These are phyloP conservation scores for Citrus hindsii DNA, from an alignment of 345 rosid species.

Conservation along the genomic window DNA sequence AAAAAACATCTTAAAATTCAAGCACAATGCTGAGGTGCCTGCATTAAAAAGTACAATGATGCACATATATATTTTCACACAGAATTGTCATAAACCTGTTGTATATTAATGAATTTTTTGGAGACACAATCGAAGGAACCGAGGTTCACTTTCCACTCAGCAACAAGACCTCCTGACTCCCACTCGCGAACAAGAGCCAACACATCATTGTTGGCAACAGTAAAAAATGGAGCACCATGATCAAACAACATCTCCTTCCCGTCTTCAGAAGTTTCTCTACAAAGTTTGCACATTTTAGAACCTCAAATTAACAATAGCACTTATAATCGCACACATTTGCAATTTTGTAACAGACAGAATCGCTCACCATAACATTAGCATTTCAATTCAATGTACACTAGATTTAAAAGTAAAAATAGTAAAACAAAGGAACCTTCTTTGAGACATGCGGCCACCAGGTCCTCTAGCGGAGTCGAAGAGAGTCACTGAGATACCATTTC, in stretches of 20 bases:
- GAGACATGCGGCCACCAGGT: conserved; percentile 92
- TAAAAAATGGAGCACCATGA: conserved; percentile 84
- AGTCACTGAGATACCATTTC: conserved; percentile 67
- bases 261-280: conserved; percentile 61
- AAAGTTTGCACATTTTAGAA: not conserved
- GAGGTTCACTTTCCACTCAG: conserved; percentile 68
- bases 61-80: not conserved
- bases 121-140: conserved; percentile 54
- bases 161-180: conserved; percentile 66
- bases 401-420: not conserved
- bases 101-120: conserved; percentile 40
- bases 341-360: too few relatives aligned
- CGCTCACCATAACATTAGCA: not conserved
- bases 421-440: conserved; percentile 52
- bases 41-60: not conserved
- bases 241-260: conserved; percentile 73
- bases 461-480: conserved; percentile 79
- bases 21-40: not conserved
- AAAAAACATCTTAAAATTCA: not conserved
- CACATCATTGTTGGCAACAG: conserved; percentile 42
- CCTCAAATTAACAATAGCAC: not conserved
- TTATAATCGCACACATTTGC: too few relatives aligned
- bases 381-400: not conserved
- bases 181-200: conserved; percentile 58
- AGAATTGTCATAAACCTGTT: conserved; percentile 39